Evolutionary conservation across 352 stramenopile genomes (phyloP).

Genomic region (Pythium phragmiticola): DNA sequence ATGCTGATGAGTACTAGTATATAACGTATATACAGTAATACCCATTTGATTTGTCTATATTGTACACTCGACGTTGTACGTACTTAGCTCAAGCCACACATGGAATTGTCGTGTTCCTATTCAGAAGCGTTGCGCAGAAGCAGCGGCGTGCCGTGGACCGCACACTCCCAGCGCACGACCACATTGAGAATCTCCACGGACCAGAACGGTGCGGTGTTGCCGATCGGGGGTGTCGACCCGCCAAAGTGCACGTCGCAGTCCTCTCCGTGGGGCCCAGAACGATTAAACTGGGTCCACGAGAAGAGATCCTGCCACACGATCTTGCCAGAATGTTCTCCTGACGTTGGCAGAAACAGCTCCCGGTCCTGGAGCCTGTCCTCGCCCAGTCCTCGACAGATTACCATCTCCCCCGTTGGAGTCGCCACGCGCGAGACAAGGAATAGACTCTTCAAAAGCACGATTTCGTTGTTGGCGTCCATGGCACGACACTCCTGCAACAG

Average conservation of each 20-base stretch:
- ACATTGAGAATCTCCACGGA: slow-evolving; percentile 41
- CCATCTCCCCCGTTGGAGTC: slow-evolving; percentile 15
- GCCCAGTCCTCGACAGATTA: slow-evolving; percentile 34
- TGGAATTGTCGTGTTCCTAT: not conserved
- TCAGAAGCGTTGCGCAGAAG: not conserved
- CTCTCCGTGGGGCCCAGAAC: slow-evolving; percentile 27
- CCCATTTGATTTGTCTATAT: too few species aligned
- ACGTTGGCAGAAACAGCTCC: slow-evolving; percentile 24
- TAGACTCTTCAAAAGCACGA: slow-evolving; percentile 29
- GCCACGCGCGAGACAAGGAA: slow-evolving; percentile 19
- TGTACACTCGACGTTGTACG: too few species aligned
- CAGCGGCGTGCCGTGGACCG: slow-evolving; percentile 31
- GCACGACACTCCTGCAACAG: slow-evolving; percentile 32
- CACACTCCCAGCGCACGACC: slow-evolving; percentile 41
- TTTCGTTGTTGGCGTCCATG: slow-evolving; percentile 28
- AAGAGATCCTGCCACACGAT: slow-evolving; percentile 34
- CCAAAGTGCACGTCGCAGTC: slow-evolving; percentile 37
- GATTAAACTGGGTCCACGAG: slow-evolving; percentile 35
- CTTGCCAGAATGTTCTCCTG: slow-evolving; percentile 4
- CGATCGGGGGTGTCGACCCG: slow-evolving; percentile 35
- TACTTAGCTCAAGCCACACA: too few species aligned
- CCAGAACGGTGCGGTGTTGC: slow-evolving; percentile 42
- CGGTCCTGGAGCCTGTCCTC: slow-evolving; percentile 32
- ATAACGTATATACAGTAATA: too few species aligned
- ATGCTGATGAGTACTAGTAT: too few species aligned